Percentiles rank a stretch among this genome's conserved stretches.
phyloP scores from a whole-genome alignment of 202 grass and related monocot genomes.

The Digitaria exilis region DNA sequence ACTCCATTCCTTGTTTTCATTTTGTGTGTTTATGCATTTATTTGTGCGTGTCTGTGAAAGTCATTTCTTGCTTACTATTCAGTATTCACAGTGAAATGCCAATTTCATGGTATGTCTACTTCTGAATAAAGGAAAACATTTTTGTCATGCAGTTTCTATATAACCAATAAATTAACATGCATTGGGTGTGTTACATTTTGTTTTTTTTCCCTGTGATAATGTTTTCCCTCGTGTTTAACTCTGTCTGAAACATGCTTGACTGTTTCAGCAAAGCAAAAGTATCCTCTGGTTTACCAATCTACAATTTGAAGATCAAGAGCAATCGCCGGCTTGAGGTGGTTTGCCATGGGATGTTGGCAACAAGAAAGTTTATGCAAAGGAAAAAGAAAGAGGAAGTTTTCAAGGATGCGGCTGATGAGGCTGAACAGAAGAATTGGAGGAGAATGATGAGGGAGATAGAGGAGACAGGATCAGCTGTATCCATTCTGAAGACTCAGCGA shows the following conservation, averaged over 20 bases:
- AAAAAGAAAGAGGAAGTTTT: constrained; percentile 71
- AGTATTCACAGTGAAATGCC: not conserved
- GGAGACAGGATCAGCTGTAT: constrained; percentile 62
- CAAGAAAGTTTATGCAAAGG: constrained; percentile 88
- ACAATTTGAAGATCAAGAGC: constrained; percentile 58
- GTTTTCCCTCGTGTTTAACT: not conserved
- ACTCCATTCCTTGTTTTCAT: not conserved
- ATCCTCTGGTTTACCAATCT: constrained; percentile 36
- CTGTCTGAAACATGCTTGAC: constrained; percentile 15
- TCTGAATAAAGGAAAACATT: not conserved
- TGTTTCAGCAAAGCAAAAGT: constrained; percentile 69
- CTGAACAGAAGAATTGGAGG: constrained; percentile 82
- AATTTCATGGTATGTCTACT: not conserved
- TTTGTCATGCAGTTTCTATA: not conserved
- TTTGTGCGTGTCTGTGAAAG: not conserved
- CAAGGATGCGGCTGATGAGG: constrained; percentile 69
- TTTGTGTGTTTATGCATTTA: not conserved
- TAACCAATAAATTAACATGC: constrained; percentile 9
- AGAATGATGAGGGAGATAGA: constrained; percentile 92
- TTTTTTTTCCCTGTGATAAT: not conserved
- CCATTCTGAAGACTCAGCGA: constrained; percentile 68
- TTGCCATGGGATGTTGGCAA: constrained; percentile 72
- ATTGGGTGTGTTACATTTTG: not conserved
- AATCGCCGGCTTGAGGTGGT: constrained; percentile 52
- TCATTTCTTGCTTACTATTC: not conserved